These are phyloP conservation scores for Aphanomyces invadans DNA, from an alignment of 352 stramenopile genomes.

Conservation along the genomic window DNA sequence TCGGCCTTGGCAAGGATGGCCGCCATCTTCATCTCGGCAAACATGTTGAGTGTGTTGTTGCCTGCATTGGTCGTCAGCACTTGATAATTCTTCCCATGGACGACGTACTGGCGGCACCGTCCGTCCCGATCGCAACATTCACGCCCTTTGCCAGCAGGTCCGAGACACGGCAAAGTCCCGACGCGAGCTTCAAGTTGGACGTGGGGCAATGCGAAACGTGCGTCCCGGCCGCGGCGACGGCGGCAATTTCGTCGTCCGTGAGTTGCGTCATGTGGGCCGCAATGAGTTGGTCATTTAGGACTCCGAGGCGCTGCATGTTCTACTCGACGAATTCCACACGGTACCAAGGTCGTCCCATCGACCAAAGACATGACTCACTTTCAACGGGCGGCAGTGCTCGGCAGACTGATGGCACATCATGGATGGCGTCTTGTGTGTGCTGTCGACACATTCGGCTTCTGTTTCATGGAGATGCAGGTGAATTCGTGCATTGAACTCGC, in stretches of 20 bases:
- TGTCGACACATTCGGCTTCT: conserved; percentile 67
- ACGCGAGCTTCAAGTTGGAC: conserved; percentile 87
- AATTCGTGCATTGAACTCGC: conserved; percentile 50
- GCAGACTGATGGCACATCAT: conserved; percentile 79
- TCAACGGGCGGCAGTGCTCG: conserved; percentile 58
- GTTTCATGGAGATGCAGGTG: conserved; percentile 87
- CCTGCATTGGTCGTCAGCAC: not conserved
- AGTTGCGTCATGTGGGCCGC: conserved; percentile 83
- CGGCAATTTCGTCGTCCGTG: conserved; percentile 70
- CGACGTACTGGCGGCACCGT: conserved; percentile 53
- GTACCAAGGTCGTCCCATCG: not conserved
- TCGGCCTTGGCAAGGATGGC: conserved; percentile 79
- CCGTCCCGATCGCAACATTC: conserved; percentile 83
- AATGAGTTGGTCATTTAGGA: conserved; percentile 62
- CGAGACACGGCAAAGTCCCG: conserved; percentile 68
- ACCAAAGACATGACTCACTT: conserved; percentile 17
- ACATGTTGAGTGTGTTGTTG: conserved; percentile 89
- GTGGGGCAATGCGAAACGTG: conserved; percentile 85
- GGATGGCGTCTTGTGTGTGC: conserved; percentile 46
- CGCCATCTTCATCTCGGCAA: conserved; percentile 83
- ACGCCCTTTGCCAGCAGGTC: conserved; percentile 68
- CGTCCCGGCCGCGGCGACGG: conserved; percentile 39
- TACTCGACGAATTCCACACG: conserved; percentile 9
- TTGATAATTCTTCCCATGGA: too few relatives aligned
- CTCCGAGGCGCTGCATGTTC: conserved; percentile 73